A percentile compares a stretch with the other conserved stretches of the same genome.
phyloP scores from a whole-genome alignment of 129 eudicot species.

The Sambucus nigra region DNA sequence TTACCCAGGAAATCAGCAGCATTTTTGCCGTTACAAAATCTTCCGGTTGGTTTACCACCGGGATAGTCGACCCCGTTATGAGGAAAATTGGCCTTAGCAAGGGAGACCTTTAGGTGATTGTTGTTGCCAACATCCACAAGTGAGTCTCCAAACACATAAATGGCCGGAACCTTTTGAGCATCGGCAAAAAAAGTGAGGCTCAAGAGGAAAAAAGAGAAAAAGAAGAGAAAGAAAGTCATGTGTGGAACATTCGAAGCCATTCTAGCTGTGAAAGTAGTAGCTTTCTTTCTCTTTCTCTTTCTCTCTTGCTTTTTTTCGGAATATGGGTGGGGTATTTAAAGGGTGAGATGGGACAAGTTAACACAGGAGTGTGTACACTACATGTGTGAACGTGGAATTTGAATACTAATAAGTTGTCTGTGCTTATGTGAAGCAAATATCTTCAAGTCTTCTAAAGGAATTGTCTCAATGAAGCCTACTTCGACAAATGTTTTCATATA shows the following conservation, averaged over 20 bases:
- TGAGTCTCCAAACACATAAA: constrained; percentile 73
- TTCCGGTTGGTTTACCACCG: constrained; percentile 57
- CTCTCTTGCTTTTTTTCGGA: too few relatives aligned
- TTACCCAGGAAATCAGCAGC: constrained; percentile 89
- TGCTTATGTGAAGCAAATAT: too few relatives aligned
- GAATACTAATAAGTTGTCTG: too few relatives aligned
- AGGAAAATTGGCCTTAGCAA: constrained; percentile 70
- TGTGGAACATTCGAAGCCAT: constrained; percentile 10
- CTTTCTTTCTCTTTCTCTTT: too few relatives aligned
- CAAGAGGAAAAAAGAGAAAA: background rate
- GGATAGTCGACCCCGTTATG: constrained; percentile 82
- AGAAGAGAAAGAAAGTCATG: constrained; percentile 2
- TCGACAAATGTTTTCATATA: too few relatives aligned
- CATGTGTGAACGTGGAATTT: too few relatives aligned
- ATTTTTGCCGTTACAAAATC: constrained; percentile 82
- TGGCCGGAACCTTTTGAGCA: constrained; percentile 37
- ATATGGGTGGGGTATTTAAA: too few relatives aligned
- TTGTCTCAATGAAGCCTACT: too few relatives aligned
- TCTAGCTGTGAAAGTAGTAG: too few relatives aligned
- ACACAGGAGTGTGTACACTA: too few relatives aligned
- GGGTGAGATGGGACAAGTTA: too few relatives aligned
- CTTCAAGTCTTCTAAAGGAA: too few relatives aligned
- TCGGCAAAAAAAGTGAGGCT: background rate
- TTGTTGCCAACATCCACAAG: constrained; percentile 78
- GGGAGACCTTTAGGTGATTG: constrained; percentile 37